Base-by-base conservation (phyloP, 1,284 basidiomycete species). In the Rhodotorula mucilaginosa region DNA sequence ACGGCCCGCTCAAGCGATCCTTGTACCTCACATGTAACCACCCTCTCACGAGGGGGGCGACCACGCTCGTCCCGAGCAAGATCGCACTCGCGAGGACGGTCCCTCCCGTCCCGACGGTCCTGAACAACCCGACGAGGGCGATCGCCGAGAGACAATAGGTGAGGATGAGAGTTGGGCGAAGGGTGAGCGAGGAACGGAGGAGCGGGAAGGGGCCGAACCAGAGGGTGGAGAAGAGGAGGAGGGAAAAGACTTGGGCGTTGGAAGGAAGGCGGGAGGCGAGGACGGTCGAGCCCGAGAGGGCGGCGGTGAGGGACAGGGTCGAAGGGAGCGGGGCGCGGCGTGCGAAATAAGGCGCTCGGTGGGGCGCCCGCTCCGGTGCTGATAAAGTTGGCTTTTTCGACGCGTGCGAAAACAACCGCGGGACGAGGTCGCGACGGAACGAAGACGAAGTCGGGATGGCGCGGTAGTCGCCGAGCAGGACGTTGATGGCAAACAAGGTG, bases 271-370 rank as follows among this genome's bases (percentile, higher is more conserved):
- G 88, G 39, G 94, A 97, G 44, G 94, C 94, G 66, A 99, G 85
- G 49, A 99, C 95, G 58, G 97, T 92, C 21, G 91, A 93, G 8
- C 93, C 92, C 49, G 91, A 95, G 68, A 98, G 89, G 47, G 93
- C 93, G 31, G 95, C 95, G 76, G 97, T 98, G 84, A 96, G 90
- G 47, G 93, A 95, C 56, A 99, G 82, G 34, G 96, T 91, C 34
- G 92, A 93, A 21, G 91, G 90, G 61, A 96, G 66, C 1, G 64
- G 56, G 10, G 64, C 64, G 31, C 76, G 74, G 65, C 69, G 57
- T 1, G 61, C 61, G 21, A 66, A 46, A 6, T 26, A 21, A 57
- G n/a, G 58, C 61, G 54, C 49, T 63, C 56, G 70, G 72, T 60
- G 74, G 71, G 62, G 74, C 54, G 47, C 39, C 12, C 10, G 1